phyloP scores from a whole-genome alignment of 768 basidiomycete genomes.

The Naganishia antarctica region DNA sequence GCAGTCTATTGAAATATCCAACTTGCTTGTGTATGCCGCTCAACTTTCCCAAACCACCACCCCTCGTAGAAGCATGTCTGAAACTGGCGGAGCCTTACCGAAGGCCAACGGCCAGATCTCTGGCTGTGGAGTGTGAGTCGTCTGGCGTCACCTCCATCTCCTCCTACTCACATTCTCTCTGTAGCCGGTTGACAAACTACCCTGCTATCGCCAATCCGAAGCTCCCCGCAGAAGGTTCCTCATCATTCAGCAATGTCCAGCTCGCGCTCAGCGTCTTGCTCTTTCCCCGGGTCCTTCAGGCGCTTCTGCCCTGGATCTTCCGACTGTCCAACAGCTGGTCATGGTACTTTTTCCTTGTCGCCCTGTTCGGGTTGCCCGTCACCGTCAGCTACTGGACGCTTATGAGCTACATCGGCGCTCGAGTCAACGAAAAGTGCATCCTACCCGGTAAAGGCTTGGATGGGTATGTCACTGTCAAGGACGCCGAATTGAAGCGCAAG shows the following conservation, averaged over 20 bases:
- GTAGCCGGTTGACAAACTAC: conserved; percentile 36
- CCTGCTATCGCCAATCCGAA: conserved; percentile 45
- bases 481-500: conserved; percentile 68
- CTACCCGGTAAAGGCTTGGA: conserved; percentile 81
- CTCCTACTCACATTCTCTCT: neutral
- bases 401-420: conserved; percentile 71
- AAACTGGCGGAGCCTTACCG: neutral
- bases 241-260: conserved; percentile 53
- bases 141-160: neutral
- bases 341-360: conserved; percentile 74
- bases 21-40: neutral
- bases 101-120: conserved; percentile 16
- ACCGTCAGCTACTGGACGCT: conserved; percentile 84
- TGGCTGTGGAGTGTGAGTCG: conserved; percentile 5
- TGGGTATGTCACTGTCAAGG: conserved; percentile 85
- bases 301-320: conserved; percentile 61
- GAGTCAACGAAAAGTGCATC: conserved; percentile 72
- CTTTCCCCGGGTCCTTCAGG: conserved; percentile 79
- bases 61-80: conserved; percentile 6
- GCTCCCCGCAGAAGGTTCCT: conserved; percentile 49
- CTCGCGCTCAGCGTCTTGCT: conserved; percentile 70
- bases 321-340: conserved; percentile 71
- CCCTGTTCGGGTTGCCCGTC: conserved; percentile 69
- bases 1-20: neutral
- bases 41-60: neutral